A percentile compares a stretch with the other conserved stretches of the same genome.
phyloP scores from a whole-genome alignment of 2,329 filamentous ascomycete species.

The Lojkania enalia region DNA sequence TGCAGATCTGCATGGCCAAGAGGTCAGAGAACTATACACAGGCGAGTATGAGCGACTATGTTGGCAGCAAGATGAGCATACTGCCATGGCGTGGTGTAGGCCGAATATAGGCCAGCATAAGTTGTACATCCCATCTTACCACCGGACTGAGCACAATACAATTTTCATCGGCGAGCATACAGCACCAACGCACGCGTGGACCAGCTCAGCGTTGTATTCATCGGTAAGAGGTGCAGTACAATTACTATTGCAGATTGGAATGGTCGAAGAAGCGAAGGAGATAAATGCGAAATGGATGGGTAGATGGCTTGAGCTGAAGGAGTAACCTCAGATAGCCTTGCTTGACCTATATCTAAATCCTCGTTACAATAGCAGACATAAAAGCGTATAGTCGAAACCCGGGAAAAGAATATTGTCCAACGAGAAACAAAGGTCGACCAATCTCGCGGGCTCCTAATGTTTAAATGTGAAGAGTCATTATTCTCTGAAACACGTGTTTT shows the following conservation, averaged over 20 bases:
- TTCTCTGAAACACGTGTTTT: too few species aligned
- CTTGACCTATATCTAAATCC: too few species aligned
- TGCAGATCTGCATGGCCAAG: conserved; percentile 63
- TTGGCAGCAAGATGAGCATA: conserved; percentile 63
- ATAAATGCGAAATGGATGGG: conserved; percentile 67
- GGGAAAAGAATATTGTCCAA: too few species aligned
- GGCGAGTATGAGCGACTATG: conserved; percentile 65
- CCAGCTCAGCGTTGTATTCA: conserved; percentile 64
- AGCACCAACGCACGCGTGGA: conserved; percentile 69
- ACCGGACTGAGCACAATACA: conserved; percentile 66
- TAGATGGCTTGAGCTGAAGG: conserved; percentile 56
- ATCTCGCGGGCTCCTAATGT: too few species aligned
- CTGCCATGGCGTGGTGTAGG: conserved; percentile 62
- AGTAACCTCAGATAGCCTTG: too few species aligned
- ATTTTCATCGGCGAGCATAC: conserved; percentile 68
- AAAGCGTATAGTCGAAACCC: too few species aligned
- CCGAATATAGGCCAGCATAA: conserved; percentile 66
- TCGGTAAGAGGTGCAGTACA: conserved; percentile 65
- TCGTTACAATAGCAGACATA: too few species aligned
- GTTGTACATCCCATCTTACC: conserved; percentile 69
- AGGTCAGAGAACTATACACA: conserved; percentile 62
- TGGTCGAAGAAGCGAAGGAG: conserved; percentile 69
- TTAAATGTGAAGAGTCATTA: too few species aligned
- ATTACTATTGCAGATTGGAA: conserved; percentile 61
- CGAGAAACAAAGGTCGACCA: too few species aligned